Evolutionary conservation across 352 stramenopile species (phyloP).

Genomic region (Phytophthora kernoviae): DNA sequence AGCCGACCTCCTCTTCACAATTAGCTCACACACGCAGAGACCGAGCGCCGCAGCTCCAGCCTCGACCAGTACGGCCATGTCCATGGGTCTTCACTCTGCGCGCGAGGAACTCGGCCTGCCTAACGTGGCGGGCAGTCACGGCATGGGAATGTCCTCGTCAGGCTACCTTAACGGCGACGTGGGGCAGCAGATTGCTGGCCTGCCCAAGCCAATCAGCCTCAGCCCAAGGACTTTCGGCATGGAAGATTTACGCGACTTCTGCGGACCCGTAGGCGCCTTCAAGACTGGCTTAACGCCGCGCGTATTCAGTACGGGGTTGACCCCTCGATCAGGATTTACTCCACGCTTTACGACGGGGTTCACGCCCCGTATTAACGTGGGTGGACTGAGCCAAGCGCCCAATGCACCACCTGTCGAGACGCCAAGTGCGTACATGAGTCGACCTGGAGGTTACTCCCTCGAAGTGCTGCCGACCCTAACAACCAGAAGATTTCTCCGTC

Average conservation of each 20-base stretch:
- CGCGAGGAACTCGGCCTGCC: constrained; percentile 73
- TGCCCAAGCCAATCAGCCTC: constrained; percentile 78
- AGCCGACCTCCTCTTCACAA: constrained; percentile 23
- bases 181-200: constrained; percentile 30
- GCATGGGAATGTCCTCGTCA: constrained; percentile 33
- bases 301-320: constrained; percentile 82
- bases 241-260: constrained; percentile 87
- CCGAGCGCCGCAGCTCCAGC: constrained; percentile 35
- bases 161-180: constrained; percentile 45
- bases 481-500: constrained; percentile 82
- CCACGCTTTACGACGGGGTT: constrained; percentile 82
- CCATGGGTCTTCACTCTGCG: constrained; percentile 73
- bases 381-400: constrained; percentile 43
- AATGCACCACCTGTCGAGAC: constrained; percentile 47
- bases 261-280: constrained; percentile 76
- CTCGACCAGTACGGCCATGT: constrained; percentile 44
- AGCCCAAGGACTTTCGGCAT: constrained; percentile 83
- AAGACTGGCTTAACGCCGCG: constrained; percentile 84
- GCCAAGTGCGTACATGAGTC: constrained; percentile 42
- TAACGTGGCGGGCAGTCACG: constrained; percentile 44
- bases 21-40: constrained; percentile 39
- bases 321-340: constrained; percentile 81
- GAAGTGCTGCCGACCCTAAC: constrained; percentile 35
- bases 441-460: constrained; percentile 64
- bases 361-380: constrained; percentile 69